A percentile compares a stretch with the other conserved stretches of the same genome.
These are phyloP conservation scores for Cytidiella melzeri DNA, from an alignment of 768 basidiomycete species.

Conservation along the genomic window DNA sequence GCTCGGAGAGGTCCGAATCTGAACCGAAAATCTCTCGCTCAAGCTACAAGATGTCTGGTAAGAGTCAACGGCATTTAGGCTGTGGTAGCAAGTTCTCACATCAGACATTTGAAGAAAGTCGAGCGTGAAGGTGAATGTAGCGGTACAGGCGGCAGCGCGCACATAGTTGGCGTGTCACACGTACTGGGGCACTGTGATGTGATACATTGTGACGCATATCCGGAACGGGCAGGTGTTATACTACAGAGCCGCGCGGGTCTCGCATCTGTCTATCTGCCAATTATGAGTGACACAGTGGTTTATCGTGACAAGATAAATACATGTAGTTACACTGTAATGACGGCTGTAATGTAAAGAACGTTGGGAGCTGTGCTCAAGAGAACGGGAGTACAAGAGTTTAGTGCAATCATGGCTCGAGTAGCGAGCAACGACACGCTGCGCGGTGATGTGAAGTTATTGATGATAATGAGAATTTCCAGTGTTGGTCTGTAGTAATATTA, in stretches of 20 bases:
- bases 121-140: slow-evolving; percentile 1
- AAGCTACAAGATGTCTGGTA: slow-evolving; percentile 24
- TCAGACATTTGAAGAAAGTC: slow-evolving; percentile 1
- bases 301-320: too few relatives aligned
- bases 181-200: background rate
- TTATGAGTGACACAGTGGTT: too few relatives aligned
- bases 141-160: background rate
- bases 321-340: too few relatives aligned
- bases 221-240: background rate
- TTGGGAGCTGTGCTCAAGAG: too few relatives aligned
- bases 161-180: background rate
- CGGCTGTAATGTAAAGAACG: too few relatives aligned
- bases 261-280: background rate
- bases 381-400: too few relatives aligned
- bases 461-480: background rate
- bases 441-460: background rate
- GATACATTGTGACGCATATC: background rate
- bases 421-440: background rate
- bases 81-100: background rate
- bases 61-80: background rate
- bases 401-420: background rate
- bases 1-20: slow-evolving; percentile 78
- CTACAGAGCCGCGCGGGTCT: background rate
- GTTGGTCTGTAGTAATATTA: background rate
- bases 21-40: slow-evolving; percentile 78